phyloP scores from a whole-genome alignment of 371 early-diverging fungal species.

The Mortierella sp. region DNA sequence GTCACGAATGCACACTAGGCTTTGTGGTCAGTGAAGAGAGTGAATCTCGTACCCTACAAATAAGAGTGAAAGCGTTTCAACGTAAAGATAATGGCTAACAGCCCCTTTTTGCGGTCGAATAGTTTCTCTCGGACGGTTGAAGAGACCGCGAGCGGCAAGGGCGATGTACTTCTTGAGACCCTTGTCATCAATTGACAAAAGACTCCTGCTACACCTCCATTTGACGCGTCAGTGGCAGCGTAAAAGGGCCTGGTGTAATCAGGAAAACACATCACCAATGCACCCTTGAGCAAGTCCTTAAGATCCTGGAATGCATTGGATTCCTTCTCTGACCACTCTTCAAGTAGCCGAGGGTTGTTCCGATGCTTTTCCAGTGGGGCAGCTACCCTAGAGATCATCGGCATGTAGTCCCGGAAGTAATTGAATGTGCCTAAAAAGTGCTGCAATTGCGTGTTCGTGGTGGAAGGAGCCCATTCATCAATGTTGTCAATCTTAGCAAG shows the following conservation, averaged over 20 bases:
- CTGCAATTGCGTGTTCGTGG: constrained; percentile 17
- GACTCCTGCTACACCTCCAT: constrained; percentile 52
- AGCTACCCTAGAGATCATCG: constrained; percentile 18
- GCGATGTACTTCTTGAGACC: constrained; percentile 2
- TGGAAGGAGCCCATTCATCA: too few relatives aligned
- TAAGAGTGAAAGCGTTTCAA: constrained; percentile 47
- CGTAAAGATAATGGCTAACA: constrained; percentile 29
- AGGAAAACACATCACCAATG: constrained; percentile 25
- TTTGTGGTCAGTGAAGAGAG: constrained; percentile 30
- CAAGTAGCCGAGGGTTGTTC: not conserved
- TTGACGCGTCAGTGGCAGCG: constrained; percentile 57
- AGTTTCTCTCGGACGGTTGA: constrained; percentile 12
- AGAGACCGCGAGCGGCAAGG: constrained; percentile 13
- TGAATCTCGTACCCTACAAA: constrained; percentile 42
- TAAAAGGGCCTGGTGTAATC: constrained; percentile 43
- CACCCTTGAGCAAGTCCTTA: not conserved
- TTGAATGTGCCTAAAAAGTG: constrained; percentile 45
- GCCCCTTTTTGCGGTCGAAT: not conserved
- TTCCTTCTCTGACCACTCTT: not conserved
- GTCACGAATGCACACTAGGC: constrained; percentile 28
- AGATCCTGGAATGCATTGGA: not conserved
- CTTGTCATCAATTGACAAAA: constrained; percentile 27
- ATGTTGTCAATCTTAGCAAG: too few relatives aligned
- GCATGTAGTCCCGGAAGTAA: constrained; percentile 41
- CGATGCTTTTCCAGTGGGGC: constrained; percentile 43